Base-by-base conservation (phyloP, 768 basidiomycete genomes). In the Hortiboletus flavorubellus region DNA sequence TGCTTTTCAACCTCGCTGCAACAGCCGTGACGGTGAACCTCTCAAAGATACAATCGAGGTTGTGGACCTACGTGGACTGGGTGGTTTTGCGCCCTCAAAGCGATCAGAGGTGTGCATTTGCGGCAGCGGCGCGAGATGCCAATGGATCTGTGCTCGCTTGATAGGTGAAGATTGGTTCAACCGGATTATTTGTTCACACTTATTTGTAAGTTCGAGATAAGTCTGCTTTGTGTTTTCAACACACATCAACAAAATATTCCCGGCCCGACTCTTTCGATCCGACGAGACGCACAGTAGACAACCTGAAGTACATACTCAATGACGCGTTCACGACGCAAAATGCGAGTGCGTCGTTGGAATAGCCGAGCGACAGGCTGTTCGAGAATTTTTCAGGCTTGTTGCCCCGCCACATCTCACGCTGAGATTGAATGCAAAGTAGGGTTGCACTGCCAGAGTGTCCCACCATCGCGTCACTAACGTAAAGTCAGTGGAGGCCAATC, bases 1-100 rank as follows among this genome's bases (percentile, higher is more conserved):
- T 70, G 42, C 61, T 68, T 49, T 54, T 68, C 54, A 68, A 23
- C 43, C 66, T 65, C 23, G 67, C 67, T 68, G 48, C 15, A 46
- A 37, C 29, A 31, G 16, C 12, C 39, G 18, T 30, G 39, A 18
- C 3, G 1, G 26, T 58, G 23, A 58, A 41, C 11, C 34, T n/a
- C 43, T 21, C 14, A 33, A 23, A 15, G 21, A 33, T 29, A 10
- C 10, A 9, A 6, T 9, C 6, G 3, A 50, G 2, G 40, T 8
- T 46, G 43, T 34, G 1, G 8, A 58, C 68, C 61, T 44, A 68
- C 67, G 68, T 47, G 67, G 61, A 46, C 66, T 68, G 1, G 68
- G 67, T 16, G 58, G 68, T 34, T 44, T 59, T 39, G 54, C 29
- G 12, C 18, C 34, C 30, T 16, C 10, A 3, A 23, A 8, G n/a